Evolutionary conservation across 129 eudicot genomes (phyloP).

Genomic region (Artemisia annua): DNA sequence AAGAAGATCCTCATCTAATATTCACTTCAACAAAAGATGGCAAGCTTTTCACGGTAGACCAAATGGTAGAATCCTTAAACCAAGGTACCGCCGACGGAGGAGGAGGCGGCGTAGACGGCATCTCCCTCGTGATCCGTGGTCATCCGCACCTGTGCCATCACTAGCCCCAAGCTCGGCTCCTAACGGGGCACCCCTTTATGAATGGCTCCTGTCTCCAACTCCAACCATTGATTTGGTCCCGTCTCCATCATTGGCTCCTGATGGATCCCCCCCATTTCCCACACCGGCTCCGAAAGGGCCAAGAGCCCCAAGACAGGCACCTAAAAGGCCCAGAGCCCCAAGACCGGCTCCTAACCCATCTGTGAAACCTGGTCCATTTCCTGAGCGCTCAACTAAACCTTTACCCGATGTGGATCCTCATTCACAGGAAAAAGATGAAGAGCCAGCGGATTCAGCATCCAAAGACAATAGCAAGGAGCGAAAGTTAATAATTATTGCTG

Average conservation of each 20-base stretch:
- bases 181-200: too few species aligned
- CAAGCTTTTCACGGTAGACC: constrained; percentile 13
- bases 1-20: constrained; percentile 1
- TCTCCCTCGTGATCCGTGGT: constrained; percentile 31
- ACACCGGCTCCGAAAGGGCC: neutral
- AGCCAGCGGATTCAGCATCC: neutral
- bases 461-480: constrained; percentile 26
- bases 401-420: neutral
- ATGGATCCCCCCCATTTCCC: constrained; percentile 1
- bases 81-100: constrained; percentile 30
- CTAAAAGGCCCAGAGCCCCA: constrained; percentile 1
- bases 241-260: neutral
- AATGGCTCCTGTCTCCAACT: constrained; percentile 2
- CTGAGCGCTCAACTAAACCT: constrained; percentile 7
- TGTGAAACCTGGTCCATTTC: constrained; percentile 2
- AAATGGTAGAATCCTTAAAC: constrained; percentile 31
- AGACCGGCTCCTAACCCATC: constrained; percentile 21
- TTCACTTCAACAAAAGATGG: constrained; percentile 1
- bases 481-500: constrained; percentile 32
- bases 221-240: neutral
- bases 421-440: constrained; percentile 16
- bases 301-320: neutral
- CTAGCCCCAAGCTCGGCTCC: constrained; percentile 17
- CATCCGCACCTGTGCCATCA: neutral
- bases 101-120: constrained; percentile 28